These are phyloP conservation scores for Rhodotorula sp. DNA, from an alignment of 1,284 basidiomycete species.

Conservation along the genomic window DNA sequence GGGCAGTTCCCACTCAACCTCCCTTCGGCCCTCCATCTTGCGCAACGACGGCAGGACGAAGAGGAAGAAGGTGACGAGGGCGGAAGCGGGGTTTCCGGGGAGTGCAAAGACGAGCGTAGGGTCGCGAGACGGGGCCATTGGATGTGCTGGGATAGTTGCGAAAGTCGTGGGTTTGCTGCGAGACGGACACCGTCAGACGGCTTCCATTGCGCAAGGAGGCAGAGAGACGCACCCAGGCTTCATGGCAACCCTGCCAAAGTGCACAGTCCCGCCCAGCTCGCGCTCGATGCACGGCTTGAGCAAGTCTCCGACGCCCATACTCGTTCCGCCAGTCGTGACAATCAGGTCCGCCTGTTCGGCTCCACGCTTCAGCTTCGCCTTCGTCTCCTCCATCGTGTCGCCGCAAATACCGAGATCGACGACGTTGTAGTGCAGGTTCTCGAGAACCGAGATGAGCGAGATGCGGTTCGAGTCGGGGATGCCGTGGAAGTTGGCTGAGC, in stretches of 20 bases:
- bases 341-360: slow-evolving; percentile 67
- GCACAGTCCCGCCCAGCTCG: slow-evolving; percentile 66
- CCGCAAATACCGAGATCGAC: slow-evolving; percentile 74
- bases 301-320: slow-evolving; percentile 82
- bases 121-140: slow-evolving; percentile 41
- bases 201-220: too few relatives aligned
- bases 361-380: slow-evolving; percentile 59
- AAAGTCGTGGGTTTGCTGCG: slow-evolving; percentile 79
- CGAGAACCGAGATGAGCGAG: slow-evolving; percentile 65
- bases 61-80: slow-evolving; percentile 80
- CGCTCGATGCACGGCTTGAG: slow-evolving; percentile 83
- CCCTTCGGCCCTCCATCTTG: slow-evolving; percentile 65
- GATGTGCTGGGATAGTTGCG: slow-evolving; percentile 61
- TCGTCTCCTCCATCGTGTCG: slow-evolving; percentile 65
- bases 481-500: slow-evolving; percentile 48
- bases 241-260: slow-evolving; percentile 68
- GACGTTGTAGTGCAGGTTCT: slow-evolving; percentile 71
- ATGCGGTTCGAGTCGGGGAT: slow-evolving; percentile 83
- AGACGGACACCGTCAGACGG: too few relatives aligned
- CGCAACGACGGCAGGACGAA: slow-evolving; percentile 79
- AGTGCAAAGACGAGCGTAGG: slow-evolving; percentile 71
- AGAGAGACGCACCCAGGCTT: slow-evolving; percentile 51
- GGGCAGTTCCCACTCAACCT: slow-evolving; percentile 60
- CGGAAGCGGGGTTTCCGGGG: slow-evolving; percentile 83
- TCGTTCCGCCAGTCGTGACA: slow-evolving; percentile 81